Evolutionary conservation across 768 basidiomycete species (phyloP), one percentile per base, ranked within the genome.

Genomic region (Mycena pura): DNA sequence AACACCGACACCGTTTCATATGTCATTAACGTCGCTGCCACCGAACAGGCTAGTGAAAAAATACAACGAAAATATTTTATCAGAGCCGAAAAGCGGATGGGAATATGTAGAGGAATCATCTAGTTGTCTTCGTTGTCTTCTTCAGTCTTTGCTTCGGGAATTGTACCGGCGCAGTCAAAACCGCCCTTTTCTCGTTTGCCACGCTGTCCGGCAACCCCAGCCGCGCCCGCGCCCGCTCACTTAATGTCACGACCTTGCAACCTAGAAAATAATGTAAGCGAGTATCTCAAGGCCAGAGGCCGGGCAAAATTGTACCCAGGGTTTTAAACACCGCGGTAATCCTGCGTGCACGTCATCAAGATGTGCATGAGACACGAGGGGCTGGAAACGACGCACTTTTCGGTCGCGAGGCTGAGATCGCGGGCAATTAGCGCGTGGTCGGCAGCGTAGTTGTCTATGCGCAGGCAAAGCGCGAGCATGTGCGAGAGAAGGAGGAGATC

Each of bases 381-480:
- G 47, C n/a, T 27, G n/a, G 15, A 28, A 34, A 13, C 4, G 24
- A 78, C 91, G 63, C 68, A 96, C 95, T 86, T 87, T 6, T 79
- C 50, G 11, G 83, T 69, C 3, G 83, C 70, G 80, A 93, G 84
- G 63, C 82, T 85, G 7, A 98, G 74, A 74, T 97, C 96, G 7
- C 81, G 77, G 3, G 94, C 91, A 31, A 97, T 76, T 27, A 82
- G 69, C 2, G 81, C 77, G 0, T 88, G 81, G 63, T 97, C 89
- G 0, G 88, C 84, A 0, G 87, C 86, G 68, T 86, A 96, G 52
- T 87, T 85, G 64, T 97, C 95, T 7, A 95, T 72, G 47, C 84
- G 86, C 27, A 97, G 83, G 68, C 89, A 92, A 0, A 96, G 77
- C 1, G 91, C 89, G 61, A 96, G 90, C 70, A 95, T 82, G 68